Conservation (phyloP, 495 filamentous ascomycete species). For the Tuber aestivum region DNA sequence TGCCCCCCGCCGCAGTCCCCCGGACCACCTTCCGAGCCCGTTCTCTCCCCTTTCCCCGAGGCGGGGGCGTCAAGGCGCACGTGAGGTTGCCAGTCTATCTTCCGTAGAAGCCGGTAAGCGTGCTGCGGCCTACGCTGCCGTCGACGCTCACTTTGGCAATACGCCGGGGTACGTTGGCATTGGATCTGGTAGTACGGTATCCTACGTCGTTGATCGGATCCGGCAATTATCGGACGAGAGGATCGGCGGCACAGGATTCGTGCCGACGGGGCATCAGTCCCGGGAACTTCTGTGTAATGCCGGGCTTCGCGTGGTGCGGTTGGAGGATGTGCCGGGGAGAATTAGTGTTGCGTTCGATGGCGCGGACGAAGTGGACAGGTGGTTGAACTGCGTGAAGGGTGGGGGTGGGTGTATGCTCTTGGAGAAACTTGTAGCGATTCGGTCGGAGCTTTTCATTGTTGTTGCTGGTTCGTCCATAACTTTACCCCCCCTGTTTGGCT, state of each 20-base stretch:
- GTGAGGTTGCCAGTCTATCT: not conserved
- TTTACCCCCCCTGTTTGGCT: not conserved
- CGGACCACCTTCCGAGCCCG: not conserved
- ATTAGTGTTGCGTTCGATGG: conserved; percentile 88
- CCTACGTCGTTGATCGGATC: conserved; percentile 91
- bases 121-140: conserved; percentile 69
- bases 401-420: conserved; percentile 92
- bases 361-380: conserved; percentile 88
- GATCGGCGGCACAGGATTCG: conserved; percentile 59
- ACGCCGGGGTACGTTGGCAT: conserved; percentile 74
- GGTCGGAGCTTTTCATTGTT: conserved; percentile 77
- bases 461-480: conserved; percentile 61
- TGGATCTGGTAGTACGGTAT: conserved; percentile 82
- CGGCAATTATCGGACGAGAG: conserved; percentile 56
- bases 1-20: not conserved
- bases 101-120: conserved; percentile 70
- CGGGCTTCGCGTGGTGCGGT: conserved; percentile 65
- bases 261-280: conserved; percentile 84
- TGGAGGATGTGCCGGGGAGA: conserved; percentile 48
- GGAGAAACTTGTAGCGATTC: conserved; percentile 85
- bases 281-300: conserved; percentile 69
- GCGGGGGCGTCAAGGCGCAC: not conserved
- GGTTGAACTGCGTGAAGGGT: conserved; percentile 91
- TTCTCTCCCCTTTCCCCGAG: not conserved
- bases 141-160: conserved; percentile 69